Base-by-base conservation (phyloP, 345 rosid genomes). In the Eucalyptus tenuipes region DNA sequence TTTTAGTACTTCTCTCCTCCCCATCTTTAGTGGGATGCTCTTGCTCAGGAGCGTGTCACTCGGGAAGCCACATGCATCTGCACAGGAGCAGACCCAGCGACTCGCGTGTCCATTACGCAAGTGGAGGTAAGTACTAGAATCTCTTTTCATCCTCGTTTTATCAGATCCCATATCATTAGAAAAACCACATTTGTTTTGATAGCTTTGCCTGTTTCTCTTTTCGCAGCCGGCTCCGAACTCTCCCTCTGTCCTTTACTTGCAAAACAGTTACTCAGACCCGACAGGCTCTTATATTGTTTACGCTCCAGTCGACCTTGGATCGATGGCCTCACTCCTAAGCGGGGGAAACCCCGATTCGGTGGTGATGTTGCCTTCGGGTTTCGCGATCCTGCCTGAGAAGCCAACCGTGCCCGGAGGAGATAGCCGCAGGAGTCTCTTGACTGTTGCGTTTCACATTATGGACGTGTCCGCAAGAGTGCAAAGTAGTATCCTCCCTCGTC, bases 301-400 rank as follows among this genome's bases (percentile, higher is more conserved):
- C 53, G 91, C 96, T 27, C 96, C 94, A 7, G 10, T 94, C 5
- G 94, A 94, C 31, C 2, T 40, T 7, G 10, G 47, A 4, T 53
- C 92, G 16, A 86, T 92, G 90, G 80, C 89, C 25, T 4, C 29
- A 8, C 13, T 95, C 42, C 15, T 93, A 18, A 86, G 61, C n/a
- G 93, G 95, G 37, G 90, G 90, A 42, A 88, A 91, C 89, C 88
- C 93, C 1, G 91, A 93, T 13, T 3, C 10, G 8, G 86, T 89
- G 31, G 55, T 47, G 37, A 88, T 93, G 37, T 86, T 94, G 66
- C 89, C 94, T 3, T 90, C 94, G 18, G 96, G 95, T 14, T 94
- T 95, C 90, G 87, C 89, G 8, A 88, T 95, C 45, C 88, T 93
- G 25, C 94, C 94, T 7, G 92, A 89, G 42, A 90, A 48, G 75